A percentile compares a stretch with the other conserved stretches of the same genome.
phyloP scores from a whole-genome alignment of 441 rosid genomes.

The Erysimum cheiri region DNA sequence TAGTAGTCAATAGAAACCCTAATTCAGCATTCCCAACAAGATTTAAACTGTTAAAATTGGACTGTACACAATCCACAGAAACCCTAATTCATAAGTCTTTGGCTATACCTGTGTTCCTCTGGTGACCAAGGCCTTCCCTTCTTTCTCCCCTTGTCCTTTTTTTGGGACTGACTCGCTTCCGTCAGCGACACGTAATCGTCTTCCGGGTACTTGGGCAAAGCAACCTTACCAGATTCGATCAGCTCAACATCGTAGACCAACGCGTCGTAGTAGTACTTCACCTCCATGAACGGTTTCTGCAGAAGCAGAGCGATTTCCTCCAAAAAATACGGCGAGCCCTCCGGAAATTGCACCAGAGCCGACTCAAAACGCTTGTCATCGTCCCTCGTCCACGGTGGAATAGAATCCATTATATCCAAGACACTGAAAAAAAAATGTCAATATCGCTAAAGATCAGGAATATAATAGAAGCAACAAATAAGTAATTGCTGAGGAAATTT shows the following conservation, averaged over 20 bases:
- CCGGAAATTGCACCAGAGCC: slow-evolving; percentile 50
- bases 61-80: not conserved
- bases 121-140: slow-evolving; percentile 69
- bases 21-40: not conserved
- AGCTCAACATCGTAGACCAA: slow-evolving; percentile 54
- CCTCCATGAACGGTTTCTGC: slow-evolving; percentile 49
- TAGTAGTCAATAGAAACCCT: slow-evolving; percentile 1
- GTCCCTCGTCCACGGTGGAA: slow-evolving; percentile 49
- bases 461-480: not conserved
- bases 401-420: slow-evolving; percentile 1
- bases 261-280: slow-evolving; percentile 50
- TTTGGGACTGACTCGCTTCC: slow-evolving; percentile 12
- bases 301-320: slow-evolving; percentile 46
- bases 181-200: slow-evolving; percentile 3
- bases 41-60: not conserved
- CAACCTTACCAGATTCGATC: slow-evolving; percentile 54
- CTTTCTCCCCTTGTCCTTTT: slow-evolving; percentile 47
- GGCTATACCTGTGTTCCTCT: slow-evolving; percentile 55
- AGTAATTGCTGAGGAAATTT: too few relatives aligned
- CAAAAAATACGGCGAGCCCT: slow-evolving; percentile 49
- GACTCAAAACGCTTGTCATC: slow-evolving; percentile 72
- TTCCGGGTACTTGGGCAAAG: not conserved
- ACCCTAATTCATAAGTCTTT: not conserved
- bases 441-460: not conserved
- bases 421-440: not conserved